Base-by-base conservation (phyloP, 345 rosid species). In the Gossypium anomalum region DNA sequence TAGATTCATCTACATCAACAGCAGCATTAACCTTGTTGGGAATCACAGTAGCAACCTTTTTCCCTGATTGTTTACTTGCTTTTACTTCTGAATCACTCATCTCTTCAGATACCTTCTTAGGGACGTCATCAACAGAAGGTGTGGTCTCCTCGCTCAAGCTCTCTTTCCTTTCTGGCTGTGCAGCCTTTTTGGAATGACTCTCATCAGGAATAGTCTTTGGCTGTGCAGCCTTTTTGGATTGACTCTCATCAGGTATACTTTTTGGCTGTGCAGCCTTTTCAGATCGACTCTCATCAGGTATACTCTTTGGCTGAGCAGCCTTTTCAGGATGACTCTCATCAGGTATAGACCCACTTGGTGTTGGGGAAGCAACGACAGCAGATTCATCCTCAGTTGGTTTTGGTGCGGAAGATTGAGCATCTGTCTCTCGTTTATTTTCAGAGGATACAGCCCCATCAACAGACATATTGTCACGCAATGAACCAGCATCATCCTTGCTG, bases 51-150 rank as follows among this genome's bases (percentile, higher is more conserved):
- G 78, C 71, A 1, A 76, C 83, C 83, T 80, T 88, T 75, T 82
- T 86, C 60, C 81, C 86, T 16, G 81, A 77, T 72, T 62, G 77
- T 38, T 75, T 87, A 71, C 75, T 76, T 29, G 81, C 71, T 74
- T 87, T 87, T 56, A 81, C 82, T 83, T 85, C 87, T 47, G 89
- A 83, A 63, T 85, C 89, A 55, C 86, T 83, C 58, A 78, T 76
- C 74, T 70, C 89, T 71, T 85, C 97, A 69, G 87, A 80, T 69
- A 65, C 82, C 78, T 81, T 88, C 77, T 80, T 79, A n/a, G 87
- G 61, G 74, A 76, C 79, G 72, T 76, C 79, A 70, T 75, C 84
- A 80, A 82, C 78, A 58, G 88, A 81, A 63, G 80, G 72, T 58
- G 77, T 70, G 48, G 78, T 75, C 70, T 88, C 89, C 75, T 85